Evolutionary conservation across 768 basidiomycete genomes (phyloP), one percentile per base, ranked within the genome.

Genomic region (Lactifluus subvellereus): DNA sequence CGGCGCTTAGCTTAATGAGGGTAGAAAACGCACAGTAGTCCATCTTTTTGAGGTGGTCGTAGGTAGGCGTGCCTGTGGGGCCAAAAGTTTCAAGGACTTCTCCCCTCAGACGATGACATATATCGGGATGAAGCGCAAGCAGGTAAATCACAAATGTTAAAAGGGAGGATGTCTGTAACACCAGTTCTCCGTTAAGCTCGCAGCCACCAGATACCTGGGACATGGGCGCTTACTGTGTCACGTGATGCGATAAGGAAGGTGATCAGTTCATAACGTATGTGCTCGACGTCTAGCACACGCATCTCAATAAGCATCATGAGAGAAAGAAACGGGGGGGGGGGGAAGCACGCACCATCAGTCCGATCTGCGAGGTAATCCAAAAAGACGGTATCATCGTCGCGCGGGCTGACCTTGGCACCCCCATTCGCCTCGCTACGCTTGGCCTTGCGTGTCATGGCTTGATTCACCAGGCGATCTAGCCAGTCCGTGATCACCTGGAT

Each of bases 11-110:
- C 27, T 27, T 27, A 27, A 27, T 0, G 27, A 27, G 27, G 27
- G 27, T 6, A 32, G 11, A 32, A 43, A 22, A 66, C 66, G 32
- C 37, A 67, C 66, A 47, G 62, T 74, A 77, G 48, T 71, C 71
- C 73, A 76, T 74, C 35, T 70, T 68, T 47, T 73, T 67, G 48
- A 78, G 68, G 42, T 74, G 71, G 4, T 70, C 73, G 59, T 70
- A 73, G 13, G 70, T 72, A 0, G 76, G 76, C 22, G 68, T 56
- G 11, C 69, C 69, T 0, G 58, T 60, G 1, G 65, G 68, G 0
- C 74, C 74, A 11, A 75, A 71, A 42, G 65, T 69, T 7, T 68
- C 65, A 13, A 77, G 32, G 30, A 78, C 69, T 54, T 78, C 77
- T 27, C 68, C 68, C 10, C 75, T 69, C 7, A 78, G 68, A 10